Evolutionary conservation across 495 filamentous ascomycete species (phyloP).

Genomic region (Aspergillus carlsbadensis): DNA sequence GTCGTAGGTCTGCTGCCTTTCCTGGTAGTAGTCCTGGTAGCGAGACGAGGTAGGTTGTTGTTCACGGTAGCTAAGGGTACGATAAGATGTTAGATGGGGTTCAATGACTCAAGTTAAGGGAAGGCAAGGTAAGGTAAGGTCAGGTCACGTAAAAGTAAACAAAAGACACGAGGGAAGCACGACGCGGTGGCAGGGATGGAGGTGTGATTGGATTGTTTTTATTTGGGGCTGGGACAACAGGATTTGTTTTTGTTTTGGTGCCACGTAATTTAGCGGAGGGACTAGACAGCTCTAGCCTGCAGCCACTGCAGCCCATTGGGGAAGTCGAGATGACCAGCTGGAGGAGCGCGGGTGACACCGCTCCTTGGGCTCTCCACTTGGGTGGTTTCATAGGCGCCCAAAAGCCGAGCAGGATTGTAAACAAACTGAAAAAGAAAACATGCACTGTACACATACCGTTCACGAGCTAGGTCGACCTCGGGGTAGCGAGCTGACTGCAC

Average conservation of each 20-base stretch:
- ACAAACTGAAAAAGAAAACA: constrained; percentile 15
- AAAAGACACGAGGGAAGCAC: constrained; percentile 23
- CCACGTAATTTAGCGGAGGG: constrained; percentile 40
- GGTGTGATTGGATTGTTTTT: constrained; percentile 23
- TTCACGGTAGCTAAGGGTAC: constrained; percentile 54
- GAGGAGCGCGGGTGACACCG: constrained; percentile 22
- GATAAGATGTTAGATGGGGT: constrained; percentile 28
- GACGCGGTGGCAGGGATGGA: constrained; percentile 7
- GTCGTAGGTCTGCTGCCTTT: constrained; percentile 49
- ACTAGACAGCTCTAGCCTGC: constrained; percentile 32
- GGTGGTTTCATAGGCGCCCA: constrained; percentile 10
- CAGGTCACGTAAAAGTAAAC: constrained; percentile 1
- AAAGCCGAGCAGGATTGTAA: constrained; percentile 10
- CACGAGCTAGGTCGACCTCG: constrained; percentile 55
- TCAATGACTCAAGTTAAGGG: neutral
- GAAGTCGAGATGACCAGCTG: constrained; percentile 2
- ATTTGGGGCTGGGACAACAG: constrained; percentile 16
- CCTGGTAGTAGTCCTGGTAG: constrained; percentile 60
- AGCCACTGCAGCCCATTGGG: constrained; percentile 20
- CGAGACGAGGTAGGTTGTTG: constrained; percentile 37
- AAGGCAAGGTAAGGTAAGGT: constrained; percentile 2
- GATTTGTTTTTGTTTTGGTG: constrained; percentile 34
- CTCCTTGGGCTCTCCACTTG: constrained; percentile 26
- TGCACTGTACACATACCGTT: constrained; percentile 40
- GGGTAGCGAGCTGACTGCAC: constrained; percentile 26